Evolutionary conservation across 192 early-diverging fungal genomes (phyloP), one percentile per base, ranked within the genome.

Genomic region (Jimgerdemannia flammicorona): DNA sequence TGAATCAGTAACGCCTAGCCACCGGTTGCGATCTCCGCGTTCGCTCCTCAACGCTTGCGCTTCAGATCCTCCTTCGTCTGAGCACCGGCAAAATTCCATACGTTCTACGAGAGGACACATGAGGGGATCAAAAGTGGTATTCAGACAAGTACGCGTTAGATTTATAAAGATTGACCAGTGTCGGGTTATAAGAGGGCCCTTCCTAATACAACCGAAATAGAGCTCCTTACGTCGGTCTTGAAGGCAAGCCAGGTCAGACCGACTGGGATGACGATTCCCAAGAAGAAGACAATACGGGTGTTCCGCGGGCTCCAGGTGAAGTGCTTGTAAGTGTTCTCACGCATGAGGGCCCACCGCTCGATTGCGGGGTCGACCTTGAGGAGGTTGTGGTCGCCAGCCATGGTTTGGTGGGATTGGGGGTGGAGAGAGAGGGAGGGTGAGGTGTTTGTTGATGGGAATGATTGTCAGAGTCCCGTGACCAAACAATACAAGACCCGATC

Each of bases 341-440:
- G 81, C n/a, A 83, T 64, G 66, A 66, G 72, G 39, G 81, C 77
- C 81, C 81, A 83, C 72, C 78, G 67, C 64, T 83, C 81, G 71
- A 83, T 73, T 69, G 77, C 81, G 54, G 81, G 81, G 71, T 83
- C 81, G 40, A 75, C 59, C 72, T 79, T 76, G 40, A 81, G 70
- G 42, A 67, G 49, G 43, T 75, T 42, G 44, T 75, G 66, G 67
- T 75, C 74, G 69, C 78, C 78, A 67, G 78, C 78, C 78, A 80
- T 80, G 10, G 65, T 29, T 29, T 59, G 14, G 49, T 59, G 49
- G 49, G 4, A 7, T 54, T 54, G 6, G 49, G 49, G n/a, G n/a
- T n/a, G n/a, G n/a, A n/a, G n/a, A n/a, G n/a, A n/a, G n/a, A n/a
- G n/a, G n/a, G 29, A 29, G 29, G 0, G 29, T 29, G 1, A 29